Conservation (phyloP, 139 green algal genomes). For the Haematococcus lacustris region DNA sequence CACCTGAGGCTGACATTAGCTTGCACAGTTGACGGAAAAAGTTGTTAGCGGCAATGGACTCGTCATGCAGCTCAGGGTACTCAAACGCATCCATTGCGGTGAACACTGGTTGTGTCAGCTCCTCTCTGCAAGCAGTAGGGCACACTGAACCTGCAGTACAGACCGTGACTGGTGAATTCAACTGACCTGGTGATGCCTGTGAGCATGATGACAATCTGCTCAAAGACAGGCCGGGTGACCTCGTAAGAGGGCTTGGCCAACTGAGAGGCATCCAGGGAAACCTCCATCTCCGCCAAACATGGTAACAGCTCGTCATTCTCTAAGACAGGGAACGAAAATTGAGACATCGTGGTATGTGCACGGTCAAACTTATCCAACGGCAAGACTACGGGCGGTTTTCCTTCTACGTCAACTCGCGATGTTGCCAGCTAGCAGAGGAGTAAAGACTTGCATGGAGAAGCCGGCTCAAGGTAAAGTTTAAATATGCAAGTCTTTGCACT, state of each 20-base stretch:
- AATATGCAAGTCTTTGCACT: too few species aligned
- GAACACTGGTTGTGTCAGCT: slow-evolving; percentile 83
- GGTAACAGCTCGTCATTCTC: slow-evolving; percentile 67
- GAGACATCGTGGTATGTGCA: slow-evolving; percentile 30
- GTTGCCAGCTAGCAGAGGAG: neutral
- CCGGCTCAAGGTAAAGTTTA: too few species aligned
- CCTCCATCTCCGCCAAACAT: slow-evolving; percentile 78
- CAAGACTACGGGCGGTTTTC: neutral
- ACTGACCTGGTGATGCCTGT: slow-evolving; percentile 61
- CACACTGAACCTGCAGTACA: neutral
- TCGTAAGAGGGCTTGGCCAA: slow-evolving; percentile 78
- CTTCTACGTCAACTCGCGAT: neutral
- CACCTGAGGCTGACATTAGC: slow-evolving; percentile 65
- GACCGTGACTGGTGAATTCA: neutral
- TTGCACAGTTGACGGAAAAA: slow-evolving; percentile 60
- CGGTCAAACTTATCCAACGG: neutral
- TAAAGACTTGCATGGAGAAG: too few species aligned
- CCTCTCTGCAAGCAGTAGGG: slow-evolving; percentile 49
- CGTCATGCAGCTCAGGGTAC: slow-evolving; percentile 90
- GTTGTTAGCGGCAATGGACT: slow-evolving; percentile 72
- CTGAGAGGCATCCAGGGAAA: slow-evolving; percentile 52
- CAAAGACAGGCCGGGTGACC: slow-evolving; percentile 61
- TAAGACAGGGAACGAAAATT: slow-evolving; percentile 73
- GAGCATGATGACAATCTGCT: slow-evolving; percentile 67
- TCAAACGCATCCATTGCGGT: slow-evolving; percentile 75